phyloP scores from a whole-genome alignment of 1,284 basidiomycete genomes.

The Melampsora americana region DNA sequence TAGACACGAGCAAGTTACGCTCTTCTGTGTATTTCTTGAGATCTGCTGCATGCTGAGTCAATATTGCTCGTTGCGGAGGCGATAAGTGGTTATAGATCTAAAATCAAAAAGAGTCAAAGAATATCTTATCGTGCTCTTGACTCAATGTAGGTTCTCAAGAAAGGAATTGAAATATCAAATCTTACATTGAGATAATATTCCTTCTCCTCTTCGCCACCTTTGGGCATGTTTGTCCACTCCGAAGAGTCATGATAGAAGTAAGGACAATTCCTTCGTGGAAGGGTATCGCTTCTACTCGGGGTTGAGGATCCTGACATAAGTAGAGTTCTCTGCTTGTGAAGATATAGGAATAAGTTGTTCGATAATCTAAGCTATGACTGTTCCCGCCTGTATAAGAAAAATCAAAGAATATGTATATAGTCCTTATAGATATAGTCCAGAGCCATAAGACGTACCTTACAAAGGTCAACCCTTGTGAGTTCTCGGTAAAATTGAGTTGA shows the following conservation, averaged over 20 bases:
- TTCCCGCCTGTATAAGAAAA: too few relatives aligned
- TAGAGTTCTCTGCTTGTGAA: neutral
- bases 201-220: constrained; percentile 37
- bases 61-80: constrained; percentile 20
- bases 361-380: too few relatives aligned
- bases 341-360: too few relatives aligned
- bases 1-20: neutral
- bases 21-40: constrained; percentile 9
- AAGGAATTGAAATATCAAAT: neutral
- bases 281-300: neutral
- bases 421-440: too few relatives aligned
- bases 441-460: too few relatives aligned
- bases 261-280: constrained; percentile 10
- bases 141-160: neutral
- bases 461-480: too few relatives aligned
- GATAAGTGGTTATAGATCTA: constrained; percentile 32
- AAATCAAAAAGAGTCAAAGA: neutral
- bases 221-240: constrained; percentile 33
- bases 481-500: too few relatives aligned
- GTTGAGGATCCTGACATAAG: neutral
- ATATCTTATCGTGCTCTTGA: neutral
- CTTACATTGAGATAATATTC: constrained; percentile 34
- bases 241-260: too few relatives aligned
- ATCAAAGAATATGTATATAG: too few relatives aligned
- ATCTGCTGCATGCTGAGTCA: constrained; percentile 31